Evolutionary conservation across 2,329 filamentous ascomycete species (phyloP).

Genomic region (Fusarium nygamai): DNA sequence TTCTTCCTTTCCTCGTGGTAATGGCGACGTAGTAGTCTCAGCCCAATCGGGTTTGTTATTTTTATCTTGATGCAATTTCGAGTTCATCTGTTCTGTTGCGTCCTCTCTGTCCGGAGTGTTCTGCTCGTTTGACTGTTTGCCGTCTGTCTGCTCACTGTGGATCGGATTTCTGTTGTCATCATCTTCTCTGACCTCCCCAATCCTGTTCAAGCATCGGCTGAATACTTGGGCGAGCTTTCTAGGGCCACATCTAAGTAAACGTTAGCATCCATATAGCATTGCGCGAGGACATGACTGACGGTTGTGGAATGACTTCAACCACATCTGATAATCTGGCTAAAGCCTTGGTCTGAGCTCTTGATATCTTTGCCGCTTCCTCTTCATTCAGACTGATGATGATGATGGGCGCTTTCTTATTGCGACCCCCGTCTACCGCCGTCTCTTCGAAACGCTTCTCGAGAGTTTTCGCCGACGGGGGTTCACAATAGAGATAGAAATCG

Average conservation of each 20-base stretch:
- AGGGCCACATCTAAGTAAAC: constrained; percentile 37
- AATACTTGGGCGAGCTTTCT: constrained; percentile 46
- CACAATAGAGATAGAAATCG: constrained; percentile 44
- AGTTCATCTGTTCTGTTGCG: background rate
- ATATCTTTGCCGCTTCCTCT: constrained; percentile 43
- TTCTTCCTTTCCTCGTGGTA: background rate
- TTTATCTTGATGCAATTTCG: background rate
- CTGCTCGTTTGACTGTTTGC: background rate
- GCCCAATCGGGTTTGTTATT: background rate
- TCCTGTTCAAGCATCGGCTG: constrained; percentile 34
- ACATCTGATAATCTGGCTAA: constrained; percentile 39
- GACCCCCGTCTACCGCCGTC: background rate
- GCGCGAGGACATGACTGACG: constrained; percentile 29
- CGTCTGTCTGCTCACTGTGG: background rate
- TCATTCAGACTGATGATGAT: constrained; percentile 45
- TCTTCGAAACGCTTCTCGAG: constrained; percentile 27
- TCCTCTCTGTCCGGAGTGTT: background rate
- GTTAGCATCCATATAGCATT: background rate
- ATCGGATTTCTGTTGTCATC: background rate
- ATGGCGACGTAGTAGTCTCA: background rate
- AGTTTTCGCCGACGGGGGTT: constrained; percentile 34
- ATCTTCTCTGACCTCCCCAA: background rate
- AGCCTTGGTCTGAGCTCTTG: constrained; percentile 32
- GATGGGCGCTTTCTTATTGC: constrained; percentile 34
- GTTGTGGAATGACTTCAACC: constrained; percentile 47